These are phyloP conservation scores for Pythium graminicola DNA, from an alignment of 352 stramenopile genomes.

Conservation along the genomic window DNA sequence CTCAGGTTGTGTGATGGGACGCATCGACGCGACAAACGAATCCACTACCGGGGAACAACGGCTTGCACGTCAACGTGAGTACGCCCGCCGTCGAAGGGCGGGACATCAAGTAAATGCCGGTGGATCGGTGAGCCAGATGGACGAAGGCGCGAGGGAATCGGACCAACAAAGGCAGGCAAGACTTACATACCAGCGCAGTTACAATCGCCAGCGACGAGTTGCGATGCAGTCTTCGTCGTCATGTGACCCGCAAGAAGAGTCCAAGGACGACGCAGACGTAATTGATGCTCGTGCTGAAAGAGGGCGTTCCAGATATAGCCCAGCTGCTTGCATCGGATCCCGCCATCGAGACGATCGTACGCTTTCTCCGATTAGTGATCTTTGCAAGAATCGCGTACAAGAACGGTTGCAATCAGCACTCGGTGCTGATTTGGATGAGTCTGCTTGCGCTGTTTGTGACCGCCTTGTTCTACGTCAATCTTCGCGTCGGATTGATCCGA, in stretches of 20 bases:
- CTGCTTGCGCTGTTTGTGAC: constrained; percentile 4
- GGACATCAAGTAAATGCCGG: too few species aligned
- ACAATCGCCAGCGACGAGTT: neutral
- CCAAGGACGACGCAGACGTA: too few species aligned
- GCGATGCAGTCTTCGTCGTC: too few species aligned
- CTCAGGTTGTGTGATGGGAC: too few species aligned
- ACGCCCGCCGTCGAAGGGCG: too few species aligned
- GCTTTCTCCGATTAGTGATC: neutral
- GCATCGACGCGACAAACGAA: too few species aligned
- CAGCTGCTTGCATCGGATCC: too few species aligned
- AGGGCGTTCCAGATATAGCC: too few species aligned
- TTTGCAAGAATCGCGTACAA: constrained; percentile 1
- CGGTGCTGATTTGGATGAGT: constrained; percentile 6
- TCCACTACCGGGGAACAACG: neutral
- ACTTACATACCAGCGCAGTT: too few species aligned
- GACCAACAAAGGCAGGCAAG: neutral
- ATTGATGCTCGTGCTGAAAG: too few species aligned
- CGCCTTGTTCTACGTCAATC: neutral
- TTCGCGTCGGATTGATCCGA: neutral
- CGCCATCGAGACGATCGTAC: too few species aligned
- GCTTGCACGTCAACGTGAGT: neutral
- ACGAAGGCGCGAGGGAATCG: neutral
- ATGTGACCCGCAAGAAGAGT: too few species aligned
- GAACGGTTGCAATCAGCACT: neutral
- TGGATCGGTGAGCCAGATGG: neutral